Percentiles rank a stretch among this genome's conserved stretches.
Conservation (phyloP, 768 basidiomycete species). For the Phlebiopsis gigantea region DNA sequence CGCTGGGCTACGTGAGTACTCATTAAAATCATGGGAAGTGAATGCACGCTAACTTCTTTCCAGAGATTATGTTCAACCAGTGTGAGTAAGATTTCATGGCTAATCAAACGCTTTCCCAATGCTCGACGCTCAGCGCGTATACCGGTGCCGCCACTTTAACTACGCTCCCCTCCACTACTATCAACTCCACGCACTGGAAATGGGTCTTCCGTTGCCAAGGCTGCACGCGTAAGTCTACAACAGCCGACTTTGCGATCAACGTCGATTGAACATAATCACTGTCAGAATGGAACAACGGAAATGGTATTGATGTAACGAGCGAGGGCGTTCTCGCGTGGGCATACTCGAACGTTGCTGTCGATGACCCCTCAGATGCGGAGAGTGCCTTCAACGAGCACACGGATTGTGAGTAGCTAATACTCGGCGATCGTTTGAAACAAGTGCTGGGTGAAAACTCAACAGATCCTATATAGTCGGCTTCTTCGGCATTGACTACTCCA, state of each 20-base stretch:
- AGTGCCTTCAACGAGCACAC: conserved; percentile 53
- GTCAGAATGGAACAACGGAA: conserved; percentile 36
- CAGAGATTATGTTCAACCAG: conserved; percentile 48
- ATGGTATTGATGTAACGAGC: conserved; percentile 28
- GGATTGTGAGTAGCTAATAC: conserved; percentile 38
- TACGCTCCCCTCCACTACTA: conserved; percentile 40
- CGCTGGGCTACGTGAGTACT: conserved; percentile 47
- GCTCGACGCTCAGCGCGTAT: conserved; percentile 6
- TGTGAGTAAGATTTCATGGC: conserved; percentile 26
- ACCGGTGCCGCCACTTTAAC: conserved; percentile 36
- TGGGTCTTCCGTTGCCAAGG: conserved; percentile 66
- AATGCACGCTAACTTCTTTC: background rate
- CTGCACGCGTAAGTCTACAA: conserved; percentile 44
- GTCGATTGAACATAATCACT: background rate
- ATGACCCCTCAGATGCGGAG: conserved; percentile 43
- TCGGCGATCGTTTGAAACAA: background rate
- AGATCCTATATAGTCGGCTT: conserved; percentile 48
- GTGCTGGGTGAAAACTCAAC: background rate
- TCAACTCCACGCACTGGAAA: conserved; percentile 62
- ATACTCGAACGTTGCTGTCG: conserved; percentile 36
- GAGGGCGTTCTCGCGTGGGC: conserved; percentile 49
- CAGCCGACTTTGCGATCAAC: background rate
- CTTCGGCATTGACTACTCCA: conserved; percentile 47
- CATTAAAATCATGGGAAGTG: background rate
- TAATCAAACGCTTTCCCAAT: background rate